These are phyloP conservation scores for Tilletia indica DNA, from an alignment of 1,284 basidiomycete species.

Conservation along the genomic window DNA sequence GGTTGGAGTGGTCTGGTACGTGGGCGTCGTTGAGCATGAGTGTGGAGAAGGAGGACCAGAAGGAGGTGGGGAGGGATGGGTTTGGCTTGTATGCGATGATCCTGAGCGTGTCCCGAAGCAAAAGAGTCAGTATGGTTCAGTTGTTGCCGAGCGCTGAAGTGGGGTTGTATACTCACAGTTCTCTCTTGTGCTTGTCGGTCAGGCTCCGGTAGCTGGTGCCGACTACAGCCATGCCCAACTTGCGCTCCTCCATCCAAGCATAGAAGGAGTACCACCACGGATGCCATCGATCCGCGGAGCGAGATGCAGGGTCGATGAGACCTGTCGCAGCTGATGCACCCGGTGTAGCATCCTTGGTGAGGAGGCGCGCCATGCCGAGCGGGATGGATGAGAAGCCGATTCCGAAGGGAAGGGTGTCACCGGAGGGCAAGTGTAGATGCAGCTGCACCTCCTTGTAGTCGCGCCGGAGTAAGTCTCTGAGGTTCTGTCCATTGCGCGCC, in stretches of 20 bases:
- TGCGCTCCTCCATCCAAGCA: conserved; percentile 37
- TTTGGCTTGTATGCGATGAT: conserved; percentile 5
- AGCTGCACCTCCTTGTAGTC: conserved; percentile 15
- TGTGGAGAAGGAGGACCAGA: neutral
- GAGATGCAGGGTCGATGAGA: neutral
- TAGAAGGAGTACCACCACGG: conserved; percentile 38
- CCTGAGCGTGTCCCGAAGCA: neutral
- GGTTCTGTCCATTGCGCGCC: conserved; percentile 3
- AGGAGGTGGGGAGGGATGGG: neutral
- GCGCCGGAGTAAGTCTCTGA: conserved; percentile 1
- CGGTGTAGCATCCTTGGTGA: neutral
- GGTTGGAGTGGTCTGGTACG: conserved; percentile 21
- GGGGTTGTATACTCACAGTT: conserved; percentile 32
- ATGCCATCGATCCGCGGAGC: conserved; percentile 28
- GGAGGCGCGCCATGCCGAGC: neutral
- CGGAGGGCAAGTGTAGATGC: neutral
- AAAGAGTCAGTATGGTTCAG: too few relatives aligned
- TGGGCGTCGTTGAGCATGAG: conserved; percentile 16
- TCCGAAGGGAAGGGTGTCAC: neutral
- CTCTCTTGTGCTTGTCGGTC: conserved; percentile 40
- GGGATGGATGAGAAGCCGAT: conserved; percentile 9
- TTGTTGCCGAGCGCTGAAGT: neutral
- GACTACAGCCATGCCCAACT: conserved; percentile 41
- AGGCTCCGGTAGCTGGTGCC: conserved; percentile 37
- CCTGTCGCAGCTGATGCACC: neutral